Percentiles rank a stretch among this genome's conserved stretches.
These are phyloP conservation scores for Sporobolomyces roseus DNA, from an alignment of 768 basidiomycete species.

Conservation along the genomic window DNA sequence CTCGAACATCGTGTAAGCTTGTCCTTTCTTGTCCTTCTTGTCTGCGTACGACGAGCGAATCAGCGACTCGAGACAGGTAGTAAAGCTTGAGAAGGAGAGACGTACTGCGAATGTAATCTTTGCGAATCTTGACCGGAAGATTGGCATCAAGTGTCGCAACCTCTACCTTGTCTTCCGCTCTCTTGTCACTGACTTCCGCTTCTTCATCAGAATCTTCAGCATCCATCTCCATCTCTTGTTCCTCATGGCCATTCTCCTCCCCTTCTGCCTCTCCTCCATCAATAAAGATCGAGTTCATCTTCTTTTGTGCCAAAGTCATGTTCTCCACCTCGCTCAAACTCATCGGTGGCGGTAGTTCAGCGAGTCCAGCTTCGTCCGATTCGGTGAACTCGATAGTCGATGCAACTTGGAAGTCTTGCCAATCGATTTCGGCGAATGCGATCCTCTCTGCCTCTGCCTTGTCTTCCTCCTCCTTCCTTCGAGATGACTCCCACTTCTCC, in stretches of 20 bases:
- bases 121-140: conserved; percentile 87
- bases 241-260: conserved; percentile 48
- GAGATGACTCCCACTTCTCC: conserved; percentile 77
- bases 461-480: conserved; percentile 80
- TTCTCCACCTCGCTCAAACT: conserved; percentile 88
- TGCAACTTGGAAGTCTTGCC: conserved; percentile 98
- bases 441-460: conserved; percentile 88
- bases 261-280: conserved; percentile 65
- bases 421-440: conserved; percentile 96
- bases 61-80: no score
- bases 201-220: conserved; percentile 59
- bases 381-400: conserved; percentile 97
- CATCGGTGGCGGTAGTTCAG: conserved; percentile 93
- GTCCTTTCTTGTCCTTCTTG: conserved; percentile 61
- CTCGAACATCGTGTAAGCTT: conserved; percentile 71
- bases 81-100: no score
- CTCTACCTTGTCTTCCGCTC: conserved; percentile 35
- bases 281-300: conserved; percentile 98
- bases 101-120: conserved; percentile 95
- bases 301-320: conserved; percentile 94
- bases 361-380: conserved; percentile 71
- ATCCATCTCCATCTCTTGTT: conserved; percentile 65
- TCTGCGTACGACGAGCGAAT: no score
- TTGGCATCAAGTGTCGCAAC: conserved; percentile 54
- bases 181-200: conserved; percentile 70